Evolutionary conservation across 192 early-diverging fungal genomes (phyloP).

Genomic region (Podila verticillata): DNA sequence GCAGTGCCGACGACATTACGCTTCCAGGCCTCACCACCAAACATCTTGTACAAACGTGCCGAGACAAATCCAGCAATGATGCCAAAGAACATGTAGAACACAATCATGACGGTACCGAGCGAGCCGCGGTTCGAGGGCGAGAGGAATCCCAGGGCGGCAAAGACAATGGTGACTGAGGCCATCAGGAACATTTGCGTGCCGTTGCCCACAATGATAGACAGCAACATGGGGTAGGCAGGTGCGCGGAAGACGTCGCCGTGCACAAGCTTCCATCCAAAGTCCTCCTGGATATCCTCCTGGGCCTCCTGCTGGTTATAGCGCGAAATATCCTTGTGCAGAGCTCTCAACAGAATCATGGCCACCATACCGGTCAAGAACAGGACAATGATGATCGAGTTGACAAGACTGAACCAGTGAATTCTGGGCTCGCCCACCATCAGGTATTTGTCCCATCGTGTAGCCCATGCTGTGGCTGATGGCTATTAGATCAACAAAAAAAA

Average conservation of each 20-base stretch:
- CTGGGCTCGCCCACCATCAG: constrained; percentile 87
- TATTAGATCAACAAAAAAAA: constrained; percentile 19
- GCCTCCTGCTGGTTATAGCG: constrained; percentile 83
- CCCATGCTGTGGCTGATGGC: constrained; percentile 73
- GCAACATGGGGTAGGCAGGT: constrained; percentile 75
- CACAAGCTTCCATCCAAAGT: constrained; percentile 98
- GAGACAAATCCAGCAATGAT: constrained; percentile 90
- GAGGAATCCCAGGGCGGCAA: constrained; percentile 96
- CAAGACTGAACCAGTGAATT: constrained; percentile 95
- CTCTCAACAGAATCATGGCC: constrained; percentile 86
- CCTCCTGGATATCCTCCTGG: constrained; percentile 85
- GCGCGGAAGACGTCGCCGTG: constrained; percentile 98
- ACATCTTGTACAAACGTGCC: constrained; percentile 92
- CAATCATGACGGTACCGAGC: constrained; percentile 89
- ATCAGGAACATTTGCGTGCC: constrained; percentile 84
- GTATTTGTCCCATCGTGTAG: constrained; percentile 90
- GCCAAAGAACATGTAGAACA: constrained; percentile 92
- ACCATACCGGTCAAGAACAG: constrained; percentile 93
- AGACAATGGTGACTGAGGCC: constrained; percentile 77
- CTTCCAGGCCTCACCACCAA: constrained; percentile 90
- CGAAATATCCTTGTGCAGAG: constrained; percentile 91
- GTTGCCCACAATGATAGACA: constrained; percentile 86
- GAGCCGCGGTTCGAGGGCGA: constrained; percentile 93
- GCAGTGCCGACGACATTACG: constrained; percentile 84
- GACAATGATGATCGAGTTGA: constrained; percentile 95